Evolutionary conservation across 352 stramenopile genomes (phyloP).

Genomic region (Globisporangium uncinulatum): DNA sequence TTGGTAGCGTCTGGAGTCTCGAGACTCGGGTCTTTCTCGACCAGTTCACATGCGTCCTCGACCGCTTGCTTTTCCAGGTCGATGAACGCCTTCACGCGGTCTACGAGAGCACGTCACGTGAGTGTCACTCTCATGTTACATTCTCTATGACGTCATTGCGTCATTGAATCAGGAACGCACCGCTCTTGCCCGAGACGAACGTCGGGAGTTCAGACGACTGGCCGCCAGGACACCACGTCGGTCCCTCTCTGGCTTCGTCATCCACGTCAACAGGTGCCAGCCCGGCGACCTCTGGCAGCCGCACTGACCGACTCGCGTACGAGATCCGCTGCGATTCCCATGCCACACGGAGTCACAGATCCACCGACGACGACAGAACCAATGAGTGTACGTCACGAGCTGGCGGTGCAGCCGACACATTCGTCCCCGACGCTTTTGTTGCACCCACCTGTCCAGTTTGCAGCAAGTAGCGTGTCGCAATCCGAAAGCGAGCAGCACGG

Average conservation of each 20-base stretch:
- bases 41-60: conserved; percentile 16
- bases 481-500: conserved; percentile 7
- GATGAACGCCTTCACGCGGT: conserved; percentile 25
- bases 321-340: conserved; percentile 6
- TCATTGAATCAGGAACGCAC: background rate
- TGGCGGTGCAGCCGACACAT: too few species aligned
- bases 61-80: conserved; percentile 35
- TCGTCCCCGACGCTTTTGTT: too few species aligned
- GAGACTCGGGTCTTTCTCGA: conserved; percentile 3
- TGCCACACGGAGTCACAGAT: background rate
- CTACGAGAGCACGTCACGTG: conserved; percentile 10
- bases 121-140: background rate
- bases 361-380: background rate
- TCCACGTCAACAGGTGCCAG: too few species aligned
- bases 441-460: conserved; percentile 10
- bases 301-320: background rate
- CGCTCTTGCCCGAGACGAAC: background rate
- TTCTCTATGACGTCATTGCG: background rate
- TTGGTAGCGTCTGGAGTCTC: background rate
- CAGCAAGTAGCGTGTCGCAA: conserved; percentile 7
- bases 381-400: background rate
- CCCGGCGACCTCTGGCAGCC: too few species aligned
- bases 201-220: conserved; percentile 2
- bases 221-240: conserved; percentile 8
- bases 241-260: background rate